phyloP scores from a whole-genome alignment of 2,329 filamentous ascomycete species.

The Aspergillus phoenicis region DNA sequence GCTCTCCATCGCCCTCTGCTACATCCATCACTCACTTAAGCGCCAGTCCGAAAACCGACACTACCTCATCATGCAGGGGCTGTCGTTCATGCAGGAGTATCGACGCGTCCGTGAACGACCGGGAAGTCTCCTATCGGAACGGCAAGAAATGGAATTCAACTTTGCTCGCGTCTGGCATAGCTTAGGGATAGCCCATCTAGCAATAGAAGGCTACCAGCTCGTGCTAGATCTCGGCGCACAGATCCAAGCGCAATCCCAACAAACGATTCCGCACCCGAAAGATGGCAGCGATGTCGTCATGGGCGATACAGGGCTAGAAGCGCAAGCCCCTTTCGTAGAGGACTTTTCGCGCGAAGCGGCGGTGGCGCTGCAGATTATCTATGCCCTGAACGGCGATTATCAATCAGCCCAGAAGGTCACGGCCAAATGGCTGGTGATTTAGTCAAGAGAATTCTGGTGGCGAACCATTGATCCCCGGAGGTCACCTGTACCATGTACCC shows the following conservation, averaged over 20 bases:
- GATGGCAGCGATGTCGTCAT: constrained; percentile 40
- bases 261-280: constrained; percentile 39
- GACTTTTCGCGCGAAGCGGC: constrained; percentile 71
- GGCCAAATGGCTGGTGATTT: constrained; percentile 60
- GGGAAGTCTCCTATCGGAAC: constrained; percentile 48
- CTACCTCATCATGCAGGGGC: constrained; percentile 80
- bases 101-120: constrained; percentile 60
- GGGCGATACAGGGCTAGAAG: constrained; percentile 18
- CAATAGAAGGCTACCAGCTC: constrained; percentile 69
- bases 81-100: constrained; percentile 78
- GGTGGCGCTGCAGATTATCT: constrained; percentile 71
- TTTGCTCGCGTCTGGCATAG: constrained; percentile 75
- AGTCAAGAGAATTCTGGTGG: not conserved
- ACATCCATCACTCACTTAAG: constrained; percentile 87
- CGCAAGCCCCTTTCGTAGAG: constrained; percentile 44
- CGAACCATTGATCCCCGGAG: not conserved
- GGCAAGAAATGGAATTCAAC: constrained; percentile 81
- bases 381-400: constrained; percentile 65
- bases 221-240: constrained; percentile 55
- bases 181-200: constrained; percentile 71
- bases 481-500: not conserved
- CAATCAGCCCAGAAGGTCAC: constrained; percentile 63
- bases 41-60: constrained; percentile 88
- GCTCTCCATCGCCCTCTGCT: constrained; percentile 78
- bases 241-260: constrained; percentile 42